phyloP scores from a whole-genome alignment of 2,329 filamentous ascomycete genomes.

The Trichoderma oligosporum region DNA sequence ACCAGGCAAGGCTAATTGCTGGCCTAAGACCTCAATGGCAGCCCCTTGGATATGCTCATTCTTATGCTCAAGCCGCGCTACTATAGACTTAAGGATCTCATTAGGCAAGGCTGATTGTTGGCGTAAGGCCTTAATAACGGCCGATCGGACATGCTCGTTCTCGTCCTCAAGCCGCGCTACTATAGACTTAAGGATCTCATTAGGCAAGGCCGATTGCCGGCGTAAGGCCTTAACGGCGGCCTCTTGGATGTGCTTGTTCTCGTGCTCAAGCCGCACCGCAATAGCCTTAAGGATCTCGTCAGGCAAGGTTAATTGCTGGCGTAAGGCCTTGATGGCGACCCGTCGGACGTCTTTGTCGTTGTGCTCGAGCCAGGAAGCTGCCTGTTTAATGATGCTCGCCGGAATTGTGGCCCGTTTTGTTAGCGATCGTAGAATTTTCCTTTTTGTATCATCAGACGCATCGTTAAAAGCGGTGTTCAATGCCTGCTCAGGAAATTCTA shows the following conservation, averaged over 20 bases:
- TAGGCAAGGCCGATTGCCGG: neutral
- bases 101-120: neutral
- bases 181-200: neutral
- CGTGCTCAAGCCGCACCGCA: neutral
- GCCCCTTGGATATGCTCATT: no score
- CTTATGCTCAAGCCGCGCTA: no score
- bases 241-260: neutral
- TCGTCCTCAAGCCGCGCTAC: neutral
- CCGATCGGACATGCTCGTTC: neutral
- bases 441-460: neutral
- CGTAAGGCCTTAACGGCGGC: no score
- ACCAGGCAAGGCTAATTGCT: no score
- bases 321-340: neutral
- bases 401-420: neutral
- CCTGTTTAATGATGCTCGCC: no score
- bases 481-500: neutral
- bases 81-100: neutral
- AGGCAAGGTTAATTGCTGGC: neutral
- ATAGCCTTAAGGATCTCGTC: neutral
- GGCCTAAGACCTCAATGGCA: no score
- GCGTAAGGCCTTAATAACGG: neutral
- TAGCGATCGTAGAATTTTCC: neutral
- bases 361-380: neutral
- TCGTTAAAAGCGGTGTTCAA: neutral
- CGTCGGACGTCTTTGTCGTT: fast-evolving